Percentiles rank a stretch among this genome's conserved stretches.
phyloP scores from a whole-genome alignment of 176 grass and related monocot species.

The Carex kokanica region DNA sequence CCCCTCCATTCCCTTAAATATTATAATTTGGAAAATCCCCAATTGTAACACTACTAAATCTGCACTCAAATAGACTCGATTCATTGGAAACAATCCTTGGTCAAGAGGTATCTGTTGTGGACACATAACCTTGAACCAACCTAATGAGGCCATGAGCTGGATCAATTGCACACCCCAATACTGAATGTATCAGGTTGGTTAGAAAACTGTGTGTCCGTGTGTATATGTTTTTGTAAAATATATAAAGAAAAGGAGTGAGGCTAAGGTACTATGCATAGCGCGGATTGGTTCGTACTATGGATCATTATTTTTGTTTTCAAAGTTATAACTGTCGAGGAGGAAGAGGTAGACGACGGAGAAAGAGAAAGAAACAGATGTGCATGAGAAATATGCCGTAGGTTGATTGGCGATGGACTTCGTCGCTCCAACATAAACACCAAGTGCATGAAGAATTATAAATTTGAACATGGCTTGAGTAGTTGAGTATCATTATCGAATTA shows the following conservation, averaged over 20 bases:
- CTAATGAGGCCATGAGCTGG: constrained; percentile 86
- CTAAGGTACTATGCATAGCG: too few relatives aligned
- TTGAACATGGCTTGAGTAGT: too few relatives aligned
- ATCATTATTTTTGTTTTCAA: too few relatives aligned
- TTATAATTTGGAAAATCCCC: constrained; percentile 57
- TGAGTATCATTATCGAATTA: too few relatives aligned
- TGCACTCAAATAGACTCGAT: constrained; percentile 69
- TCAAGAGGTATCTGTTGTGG: constrained; percentile 58
- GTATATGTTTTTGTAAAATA: not conserved
- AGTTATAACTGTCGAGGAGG: too few relatives aligned
- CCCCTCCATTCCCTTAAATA: constrained; percentile 78
- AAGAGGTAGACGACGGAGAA: too few relatives aligned
- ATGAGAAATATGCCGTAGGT: too few relatives aligned
- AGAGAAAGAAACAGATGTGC: too few relatives aligned
- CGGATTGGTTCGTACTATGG: too few relatives aligned
- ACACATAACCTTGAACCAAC: constrained; percentile 62
- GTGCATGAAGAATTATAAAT: too few relatives aligned
- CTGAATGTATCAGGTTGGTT: constrained; percentile 65
- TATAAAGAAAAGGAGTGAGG: not conserved
- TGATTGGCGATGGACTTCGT: too few relatives aligned
- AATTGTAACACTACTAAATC: constrained; percentile 62
- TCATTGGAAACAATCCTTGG: constrained; percentile 86
- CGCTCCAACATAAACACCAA: too few relatives aligned
- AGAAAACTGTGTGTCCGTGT: constrained; percentile 37
- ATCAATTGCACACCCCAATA: constrained; percentile 81